Evolutionary conservation across 805 yeast genomes (phyloP), one percentile per base, ranked within the genome.

Genomic region (Lipomyces oligophaga): DNA sequence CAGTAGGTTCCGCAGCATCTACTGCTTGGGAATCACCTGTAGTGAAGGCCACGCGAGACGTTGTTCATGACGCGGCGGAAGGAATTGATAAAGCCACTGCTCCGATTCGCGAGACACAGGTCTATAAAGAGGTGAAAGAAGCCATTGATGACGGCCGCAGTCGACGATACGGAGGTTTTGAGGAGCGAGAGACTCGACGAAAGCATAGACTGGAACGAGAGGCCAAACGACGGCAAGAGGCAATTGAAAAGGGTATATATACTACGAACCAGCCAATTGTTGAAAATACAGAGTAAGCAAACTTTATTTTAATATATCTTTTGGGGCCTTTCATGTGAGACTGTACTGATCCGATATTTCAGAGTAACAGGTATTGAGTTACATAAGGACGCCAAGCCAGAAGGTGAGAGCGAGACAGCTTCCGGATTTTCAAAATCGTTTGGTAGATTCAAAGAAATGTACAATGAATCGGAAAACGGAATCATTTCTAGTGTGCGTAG

Each of bases 1-100:
- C 81, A 32, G 87, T 93, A 28, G 97, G 96, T 44, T 82, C 77
- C 47, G 95, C 81, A 36, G 97, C 96, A 3, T 73, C 77, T 32
- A 83, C 81, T 49, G 96, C 97, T 1, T 93, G 98, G 98, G 96
- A 93, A 52, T 87, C 96, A 1, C 85, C 93, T 20, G 85, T 90
- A 34, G 93, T 95, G 51, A 80, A 82, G 64, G 83, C 82, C 39
- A 89, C 96, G n/a, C 77, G 97, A 61, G 74, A 79, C 35, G 87
- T 88, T 0, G 90, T 87, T n/a, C 76, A 75, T 48, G 76, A 77
- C 42, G 80, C 96, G 3, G 96, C 94, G 1, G 86, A 85, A 10
- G 41, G 36, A 2, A 41, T 55, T 22, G 86, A 84, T 66, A 78
- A 76, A 47, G 87, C 84, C 27, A 78, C 85, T 41, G 97, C 89